Percentiles rank a stretch among this genome's conserved stretches.
Evolutionary conservation across 192 early-diverging fungal species (phyloP).

Genomic region (Radiomyces spectabilis): DNA sequence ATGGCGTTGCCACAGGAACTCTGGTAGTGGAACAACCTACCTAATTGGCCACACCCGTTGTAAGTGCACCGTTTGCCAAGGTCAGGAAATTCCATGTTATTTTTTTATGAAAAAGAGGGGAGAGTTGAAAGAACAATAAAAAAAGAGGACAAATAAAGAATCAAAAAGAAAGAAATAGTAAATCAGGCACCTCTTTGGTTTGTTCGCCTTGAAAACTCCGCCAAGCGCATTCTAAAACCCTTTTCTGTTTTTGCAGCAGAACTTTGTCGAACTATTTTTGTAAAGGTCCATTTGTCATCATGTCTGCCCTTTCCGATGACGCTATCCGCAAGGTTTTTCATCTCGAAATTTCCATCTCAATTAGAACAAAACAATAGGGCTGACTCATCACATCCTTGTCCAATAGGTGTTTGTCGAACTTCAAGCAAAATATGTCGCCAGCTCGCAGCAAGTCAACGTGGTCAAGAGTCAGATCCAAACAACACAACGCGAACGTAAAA

Average conservation of each 20-base stretch:
- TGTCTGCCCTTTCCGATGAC: conserved; percentile 5
- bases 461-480: conserved; percentile 56
- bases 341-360: background rate
- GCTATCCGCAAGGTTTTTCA: conserved; percentile 3
- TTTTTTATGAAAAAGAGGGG: background rate
- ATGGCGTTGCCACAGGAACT: background rate
- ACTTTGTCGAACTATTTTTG: no score
- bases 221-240: background rate
- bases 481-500: conserved; percentile 57
- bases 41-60: conserved; percentile 48
- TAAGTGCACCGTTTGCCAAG: conserved; percentile 59
- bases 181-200: no score
- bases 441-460: conserved; percentile 47
- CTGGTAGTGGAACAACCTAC: conserved; percentile 6
- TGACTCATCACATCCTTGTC: background rate
- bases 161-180: conserved; percentile 3
- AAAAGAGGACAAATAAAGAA: conserved; percentile 9
- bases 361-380: background rate
- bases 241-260: background rate
- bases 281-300: background rate
- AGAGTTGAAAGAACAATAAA: background rate
- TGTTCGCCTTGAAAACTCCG: background rate
- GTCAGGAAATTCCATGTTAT: conserved; percentile 63
- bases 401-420: conserved; percentile 52
- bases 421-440: conserved; percentile 56